Conservation (phyloP, 2,329 filamentous ascomycete genomes). For the Plenodomus biglobosus region DNA sequence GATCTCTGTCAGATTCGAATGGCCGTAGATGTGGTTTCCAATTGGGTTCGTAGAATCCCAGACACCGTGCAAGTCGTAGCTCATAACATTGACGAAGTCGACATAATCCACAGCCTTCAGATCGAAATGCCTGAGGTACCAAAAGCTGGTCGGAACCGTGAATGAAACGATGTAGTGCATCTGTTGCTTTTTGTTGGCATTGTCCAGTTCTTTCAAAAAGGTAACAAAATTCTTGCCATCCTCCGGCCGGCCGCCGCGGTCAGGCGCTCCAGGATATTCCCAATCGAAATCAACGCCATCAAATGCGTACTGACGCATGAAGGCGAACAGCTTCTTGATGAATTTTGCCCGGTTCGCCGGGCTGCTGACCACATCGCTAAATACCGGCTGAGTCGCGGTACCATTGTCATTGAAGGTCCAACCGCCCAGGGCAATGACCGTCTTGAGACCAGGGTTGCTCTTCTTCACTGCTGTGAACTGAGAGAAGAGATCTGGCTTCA, state of each 20-base stretch:
- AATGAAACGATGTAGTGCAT: slow-evolving; percentile 8
- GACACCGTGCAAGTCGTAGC: slow-evolving; percentile 50
- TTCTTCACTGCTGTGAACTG: slow-evolving; percentile 36
- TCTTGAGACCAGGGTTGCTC: slow-evolving; percentile 26
- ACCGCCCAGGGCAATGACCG: slow-evolving; percentile 45
- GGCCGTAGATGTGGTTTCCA: slow-evolving; percentile 33
- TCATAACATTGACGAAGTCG: slow-evolving; percentile 51
- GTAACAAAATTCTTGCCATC: slow-evolving; percentile 31
- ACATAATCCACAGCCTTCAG: slow-evolving; percentile 21
- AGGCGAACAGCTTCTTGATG: slow-evolving; percentile 38
- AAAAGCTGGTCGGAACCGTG: slow-evolving; percentile 19
- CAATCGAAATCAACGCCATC: slow-evolving; percentile 53
- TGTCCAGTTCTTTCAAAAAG: not conserved
- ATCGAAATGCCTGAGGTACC: slow-evolving; percentile 30
- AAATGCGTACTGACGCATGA: slow-evolving; percentile 47
- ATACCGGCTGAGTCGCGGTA: slow-evolving; percentile 24
- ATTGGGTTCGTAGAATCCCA: slow-evolving; percentile 42
- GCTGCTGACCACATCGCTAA: slow-evolving; percentile 29
- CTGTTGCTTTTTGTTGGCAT: not conserved
- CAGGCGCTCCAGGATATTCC: slow-evolving; percentile 19
- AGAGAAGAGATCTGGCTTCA: too few relatives aligned
- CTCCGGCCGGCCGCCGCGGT: slow-evolving; percentile 39
- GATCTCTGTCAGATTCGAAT: slow-evolving; percentile 54
- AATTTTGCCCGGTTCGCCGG: slow-evolving; percentile 32
- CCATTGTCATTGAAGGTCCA: slow-evolving; percentile 49